phyloP scores from a whole-genome alignment of 257 asterid species.

The Nicotiana obtusifolia region DNA sequence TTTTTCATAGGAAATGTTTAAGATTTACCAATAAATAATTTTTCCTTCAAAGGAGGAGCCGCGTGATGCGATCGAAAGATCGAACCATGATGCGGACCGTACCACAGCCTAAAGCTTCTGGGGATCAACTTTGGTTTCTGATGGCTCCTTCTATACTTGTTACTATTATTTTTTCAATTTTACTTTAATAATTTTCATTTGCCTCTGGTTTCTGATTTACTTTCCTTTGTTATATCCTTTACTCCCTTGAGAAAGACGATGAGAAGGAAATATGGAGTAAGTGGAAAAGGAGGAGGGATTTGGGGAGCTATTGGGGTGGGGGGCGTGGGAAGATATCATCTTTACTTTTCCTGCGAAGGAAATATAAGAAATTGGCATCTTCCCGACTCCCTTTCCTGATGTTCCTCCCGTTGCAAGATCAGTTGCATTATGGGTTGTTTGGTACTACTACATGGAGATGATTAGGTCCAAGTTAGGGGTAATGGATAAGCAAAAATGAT shows the following conservation, averaged over 20 bases:
- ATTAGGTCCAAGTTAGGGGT: too few relatives aligned
- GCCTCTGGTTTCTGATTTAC: neutral
- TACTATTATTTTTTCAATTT: neutral
- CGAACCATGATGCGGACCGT: conserved; percentile 11
- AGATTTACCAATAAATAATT: too few relatives aligned
- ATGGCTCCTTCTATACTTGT: neutral
- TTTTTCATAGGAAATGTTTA: neutral
- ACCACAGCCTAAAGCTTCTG: conserved; percentile 7
- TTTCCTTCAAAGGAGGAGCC: neutral
- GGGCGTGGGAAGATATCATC: neutral
- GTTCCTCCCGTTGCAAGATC: neutral
- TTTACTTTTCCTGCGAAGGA: neutral
- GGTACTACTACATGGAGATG: neutral
- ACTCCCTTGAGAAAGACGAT: too few relatives aligned
- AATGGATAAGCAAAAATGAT: too few relatives aligned
- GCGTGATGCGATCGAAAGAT: conserved; percentile 1
- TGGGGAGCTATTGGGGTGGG: neutral
- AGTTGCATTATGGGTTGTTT: neutral
- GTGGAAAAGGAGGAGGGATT: neutral
- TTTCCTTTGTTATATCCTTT: too few relatives aligned
- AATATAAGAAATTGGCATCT: neutral
- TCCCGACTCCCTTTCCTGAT: neutral
- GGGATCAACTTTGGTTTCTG: conserved; percentile 2
- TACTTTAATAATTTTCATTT: neutral
- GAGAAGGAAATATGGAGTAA: neutral